These are phyloP conservation scores for Dillenia turbinata DNA, from an alignment of 164 flowering plant species.

Conservation along the genomic window DNA sequence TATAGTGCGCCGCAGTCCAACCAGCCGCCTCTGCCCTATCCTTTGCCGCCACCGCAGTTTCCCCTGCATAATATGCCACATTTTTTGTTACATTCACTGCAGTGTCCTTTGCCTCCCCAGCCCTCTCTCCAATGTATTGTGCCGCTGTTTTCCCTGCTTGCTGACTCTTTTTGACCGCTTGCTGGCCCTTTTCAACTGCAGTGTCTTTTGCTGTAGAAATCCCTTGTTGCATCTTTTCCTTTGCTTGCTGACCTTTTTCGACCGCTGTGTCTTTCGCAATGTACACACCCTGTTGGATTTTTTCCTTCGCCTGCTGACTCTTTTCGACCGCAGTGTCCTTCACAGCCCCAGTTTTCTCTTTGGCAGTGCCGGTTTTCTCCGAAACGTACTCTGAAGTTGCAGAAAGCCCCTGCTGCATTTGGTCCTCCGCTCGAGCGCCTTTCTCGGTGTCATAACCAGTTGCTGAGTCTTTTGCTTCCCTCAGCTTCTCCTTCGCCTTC, in stretches of 20 bases:
- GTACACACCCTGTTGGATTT: constrained; percentile 11
- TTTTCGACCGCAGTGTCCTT: constrained; percentile 24
- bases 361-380: constrained; percentile 19
- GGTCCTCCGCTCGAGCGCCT: constrained; percentile 23
- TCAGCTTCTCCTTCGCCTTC: constrained; percentile 25
- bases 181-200: constrained; percentile 12
- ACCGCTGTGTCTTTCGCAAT: constrained; percentile 19
- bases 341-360: not conserved
- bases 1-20: constrained; percentile 17
- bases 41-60: constrained; percentile 31
- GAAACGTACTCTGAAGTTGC: constrained; percentile 10
- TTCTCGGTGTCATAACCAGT: constrained; percentile 12
- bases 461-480: constrained; percentile 10
- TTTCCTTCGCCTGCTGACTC: constrained; percentile 20
- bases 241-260: constrained; percentile 19
- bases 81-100: constrained; percentile 11
- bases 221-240: constrained; percentile 18
- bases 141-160: constrained; percentile 21
- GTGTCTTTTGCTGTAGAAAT: constrained; percentile 19
- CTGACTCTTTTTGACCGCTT: constrained; percentile 13
- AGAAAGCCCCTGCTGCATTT: constrained; percentile 6
- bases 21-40: constrained; percentile 35
- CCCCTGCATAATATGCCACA: constrained; percentile 9
- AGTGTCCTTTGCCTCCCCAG: constrained; percentile 13
- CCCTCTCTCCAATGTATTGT: constrained; percentile 12